phyloP scores from a whole-genome alignment of 192 early-diverging fungal genomes.

The Backusella tarrabulga region DNA sequence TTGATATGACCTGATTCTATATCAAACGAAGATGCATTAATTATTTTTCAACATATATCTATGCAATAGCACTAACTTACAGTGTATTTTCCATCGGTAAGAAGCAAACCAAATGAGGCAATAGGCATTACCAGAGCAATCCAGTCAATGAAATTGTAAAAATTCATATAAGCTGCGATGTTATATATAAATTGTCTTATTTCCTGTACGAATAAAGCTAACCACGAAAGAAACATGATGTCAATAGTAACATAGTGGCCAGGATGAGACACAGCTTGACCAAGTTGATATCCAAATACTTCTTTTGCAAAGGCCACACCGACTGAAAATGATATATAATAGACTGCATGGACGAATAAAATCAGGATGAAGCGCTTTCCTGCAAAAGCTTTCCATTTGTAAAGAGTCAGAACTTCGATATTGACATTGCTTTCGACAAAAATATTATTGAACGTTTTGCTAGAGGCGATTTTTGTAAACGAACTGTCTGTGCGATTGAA shows the following conservation, averaged over 20 bases:
- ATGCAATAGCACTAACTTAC: not conserved
- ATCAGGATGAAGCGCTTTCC: not conserved
- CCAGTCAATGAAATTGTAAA: slow-evolving; percentile 3
- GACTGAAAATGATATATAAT: not conserved
- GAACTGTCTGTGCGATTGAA: not conserved
- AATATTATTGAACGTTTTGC: not conserved
- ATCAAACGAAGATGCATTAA: too few species aligned
- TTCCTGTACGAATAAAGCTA: not conserved
- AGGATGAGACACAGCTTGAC: not conserved
- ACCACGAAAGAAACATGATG: not conserved
- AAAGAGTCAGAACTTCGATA: not conserved
- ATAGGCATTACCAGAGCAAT: not conserved
- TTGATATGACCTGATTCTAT: not conserved
- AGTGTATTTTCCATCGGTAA: not conserved
- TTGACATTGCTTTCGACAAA: not conserved
- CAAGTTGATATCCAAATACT: not conserved
- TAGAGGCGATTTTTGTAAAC: not conserved
- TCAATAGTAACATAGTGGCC: not conserved
- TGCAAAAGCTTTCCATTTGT: slow-evolving; percentile 9
- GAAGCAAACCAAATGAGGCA: not conserved
- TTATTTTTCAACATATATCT: too few species aligned
- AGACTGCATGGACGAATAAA: not conserved
- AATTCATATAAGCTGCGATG: not conserved
- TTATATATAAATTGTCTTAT: not conserved
- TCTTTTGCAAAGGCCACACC: not conserved